A percentile compares a stretch with the other conserved stretches of the same genome.
These are phyloP conservation scores for Metschnikowia baotianmanensis DNA, from an alignment of 805 yeast species.

Conservation along the genomic window DNA sequence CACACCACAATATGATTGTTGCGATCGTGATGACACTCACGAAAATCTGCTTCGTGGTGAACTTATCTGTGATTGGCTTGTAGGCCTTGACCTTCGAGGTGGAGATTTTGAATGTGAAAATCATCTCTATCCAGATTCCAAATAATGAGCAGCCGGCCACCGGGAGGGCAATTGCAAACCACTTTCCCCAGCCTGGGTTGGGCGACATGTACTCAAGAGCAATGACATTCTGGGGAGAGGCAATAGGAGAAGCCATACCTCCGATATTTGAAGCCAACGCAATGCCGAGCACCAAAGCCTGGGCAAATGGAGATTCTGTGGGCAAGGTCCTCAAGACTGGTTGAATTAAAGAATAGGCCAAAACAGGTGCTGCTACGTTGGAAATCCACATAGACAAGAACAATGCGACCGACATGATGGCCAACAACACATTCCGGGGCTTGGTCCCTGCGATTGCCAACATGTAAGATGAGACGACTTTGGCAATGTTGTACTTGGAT, in stretches of 20 bases:
- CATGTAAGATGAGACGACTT: conserved; percentile 76
- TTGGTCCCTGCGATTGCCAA: conserved; percentile 81
- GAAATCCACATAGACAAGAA: conserved; percentile 94
- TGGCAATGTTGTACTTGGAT: conserved; percentile 88
- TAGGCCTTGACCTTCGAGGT: conserved; percentile 57
- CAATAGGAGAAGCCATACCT: conserved; percentile 97
- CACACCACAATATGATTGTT: conserved; percentile 88
- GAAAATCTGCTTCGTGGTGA: conserved; percentile 72
- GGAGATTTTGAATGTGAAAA: conserved; percentile 59
- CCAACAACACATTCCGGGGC: conserved; percentile 71
- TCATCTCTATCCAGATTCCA: conserved; percentile 68
- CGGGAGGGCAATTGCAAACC: conserved; percentile 90
- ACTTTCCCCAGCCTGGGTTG: conserved; percentile 82
- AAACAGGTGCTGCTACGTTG: conserved; percentile 95
- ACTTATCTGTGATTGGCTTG: conserved; percentile 60
- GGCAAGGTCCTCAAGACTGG: conserved; percentile 85
- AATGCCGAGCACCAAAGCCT: conserved; percentile 83
- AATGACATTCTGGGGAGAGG: conserved; percentile 93
- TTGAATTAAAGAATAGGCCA: conserved; percentile 87
- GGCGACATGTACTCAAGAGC: conserved; percentile 83
- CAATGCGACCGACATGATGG: conserved; percentile 83
- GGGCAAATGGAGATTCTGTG: conserved; percentile 70
- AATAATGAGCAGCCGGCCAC: conserved; percentile 63
- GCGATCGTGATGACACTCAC: conserved; percentile 61
- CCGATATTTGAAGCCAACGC: conserved; percentile 93